Evolutionary conservation across 257 asterid species (phyloP), one percentile per base, ranked within the genome.

Genomic region (Fraxinus americana): DNA sequence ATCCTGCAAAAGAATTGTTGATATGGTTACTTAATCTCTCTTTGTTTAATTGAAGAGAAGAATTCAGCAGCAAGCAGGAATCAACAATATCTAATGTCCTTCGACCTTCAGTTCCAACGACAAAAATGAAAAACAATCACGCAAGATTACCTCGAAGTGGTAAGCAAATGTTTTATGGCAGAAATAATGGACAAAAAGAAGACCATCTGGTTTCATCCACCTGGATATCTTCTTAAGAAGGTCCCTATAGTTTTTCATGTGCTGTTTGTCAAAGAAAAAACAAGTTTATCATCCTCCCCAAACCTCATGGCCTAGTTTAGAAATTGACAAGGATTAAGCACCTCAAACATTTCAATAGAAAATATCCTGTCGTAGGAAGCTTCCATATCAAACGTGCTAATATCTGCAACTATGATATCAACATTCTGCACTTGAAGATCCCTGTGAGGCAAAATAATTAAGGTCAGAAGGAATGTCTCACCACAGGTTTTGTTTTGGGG

Each of bases 131-230:
- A 13, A 4, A 11, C 36, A 39, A 17, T 13, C 27, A 50, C 3
- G 9, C 54, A 27, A 36, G 66, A 70, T 80, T 91, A 91, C 99
- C 99, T 95, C 97, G 35, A 87, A 95, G 89, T 95, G 97, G 82
- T 93, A 95, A 7, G 98, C 97, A 80, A 95, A 95, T 82, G 89
- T 77, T 84, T 93, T 95, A 75, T 93, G 97, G 86, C 99, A 93
- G 85, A 95, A 95, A 83, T 92, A 70, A 70, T 93, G 97, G 66
- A 95, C 84, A 76, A 93, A 95, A 27, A 95, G 89, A 86, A 89
- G 92, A 73, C 92, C 71, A 32, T 91, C 97, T 67, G 90, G 73
- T 70, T 90, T 93, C 97, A 93, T 88, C 99, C 99, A 93, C 78
- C 75, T 80, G 70, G 98, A 91, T 68, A 95, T 86, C 92, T 95